Base-by-base conservation (phyloP, 352 stramenopile species). In the Globisporangium spinosum region DNA sequence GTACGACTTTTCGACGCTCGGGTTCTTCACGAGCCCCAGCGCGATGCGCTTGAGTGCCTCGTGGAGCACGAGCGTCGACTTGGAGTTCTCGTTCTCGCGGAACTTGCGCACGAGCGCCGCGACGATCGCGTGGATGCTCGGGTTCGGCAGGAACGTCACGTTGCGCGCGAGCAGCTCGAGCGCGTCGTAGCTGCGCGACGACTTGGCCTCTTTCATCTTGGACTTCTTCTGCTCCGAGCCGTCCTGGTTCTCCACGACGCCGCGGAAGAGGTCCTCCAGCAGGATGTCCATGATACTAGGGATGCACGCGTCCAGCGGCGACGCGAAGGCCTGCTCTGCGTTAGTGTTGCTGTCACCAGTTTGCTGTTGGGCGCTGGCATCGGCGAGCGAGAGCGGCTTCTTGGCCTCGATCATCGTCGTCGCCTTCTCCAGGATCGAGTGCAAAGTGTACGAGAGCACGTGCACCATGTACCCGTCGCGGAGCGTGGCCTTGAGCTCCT, bases 131-230 rank as follows among this genome's bases (percentile, higher is more conserved):
- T 97, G 90, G 51, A 97, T 89, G 12, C 79, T 83, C 17, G 87
- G 74, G 67, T 94, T 94, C 4, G 90, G 90, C 53, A 97, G 67
- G 70, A 97, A 97, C n/a, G 81, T 85, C 27, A 97, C 80, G 22
- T 78, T 93, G 38, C 85, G 83, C 34, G 83, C 79, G 20, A 97
- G 68, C 57, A 97, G 62, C 67, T 97, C 90, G 0, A 97, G 61
- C 2, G 87, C 89, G 59, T 96, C 88, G 40, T 82, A 77, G 53
- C 83, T 87, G 13, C 85, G 86, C 64, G 74, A 87, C 3, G 80
- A 80, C 58, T 87, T 89, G 32, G 90, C 86, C 58, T 97, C 90
- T 72, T 95, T 94, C 73, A 93, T 96, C 72, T 97, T 95, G 56
- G 89, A 96, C 69, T 96, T 94, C 63, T 77, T 65, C 53, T 68